Base-by-base conservation (phyloP, 306 rosid species). In the Sindora glabra region DNA sequence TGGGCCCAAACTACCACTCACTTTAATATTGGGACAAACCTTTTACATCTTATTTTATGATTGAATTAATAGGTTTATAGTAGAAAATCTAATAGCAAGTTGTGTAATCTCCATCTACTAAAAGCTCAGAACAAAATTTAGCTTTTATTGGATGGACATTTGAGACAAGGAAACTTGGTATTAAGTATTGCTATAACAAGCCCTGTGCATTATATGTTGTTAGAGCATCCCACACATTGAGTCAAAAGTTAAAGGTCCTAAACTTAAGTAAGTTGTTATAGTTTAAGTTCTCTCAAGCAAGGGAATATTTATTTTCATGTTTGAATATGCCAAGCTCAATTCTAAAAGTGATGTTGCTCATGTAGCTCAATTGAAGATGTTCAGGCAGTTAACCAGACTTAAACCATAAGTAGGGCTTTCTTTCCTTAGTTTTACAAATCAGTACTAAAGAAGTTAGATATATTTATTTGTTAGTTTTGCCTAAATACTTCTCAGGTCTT, bases 121-220 rank as follows among this genome's bases (percentile, higher is more conserved):
- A 67, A 67, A 84, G 79, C 69, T 69, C 66, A 29, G 38, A 62
- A 21, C 83, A 81, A 41, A 70, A 82, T 72, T 80, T 92, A 83
- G 83, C 88, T 60, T 88, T 92, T 66, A 96, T 86, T 60, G 98
- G 96, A 71, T 92, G 98, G 98, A 68, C 95, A 33, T 83, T 65
- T 50, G 79, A 77, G 58, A 67, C 72, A 10, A 86, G 98, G 74
- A 92, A 92, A 67, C 95, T 92, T 74, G 98, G 98, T 67, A 92
- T 92, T 23, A 79, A 74, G 72, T 86, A 83, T 71, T 92, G 98
- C 75, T 86, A 77, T 64, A 92, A 92, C 67, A 79, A 95, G 73
- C 88, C 94, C 10, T 92, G 96, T 77, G 89, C 86, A 8, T 47
- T 92, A 73, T 92, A 83, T 64, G 90, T 71, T 6, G 72, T 86